Evolutionary conservation across 2,329 filamentous ascomycete species (phyloP).

Genomic region (Talaromyces piceae): DNA sequence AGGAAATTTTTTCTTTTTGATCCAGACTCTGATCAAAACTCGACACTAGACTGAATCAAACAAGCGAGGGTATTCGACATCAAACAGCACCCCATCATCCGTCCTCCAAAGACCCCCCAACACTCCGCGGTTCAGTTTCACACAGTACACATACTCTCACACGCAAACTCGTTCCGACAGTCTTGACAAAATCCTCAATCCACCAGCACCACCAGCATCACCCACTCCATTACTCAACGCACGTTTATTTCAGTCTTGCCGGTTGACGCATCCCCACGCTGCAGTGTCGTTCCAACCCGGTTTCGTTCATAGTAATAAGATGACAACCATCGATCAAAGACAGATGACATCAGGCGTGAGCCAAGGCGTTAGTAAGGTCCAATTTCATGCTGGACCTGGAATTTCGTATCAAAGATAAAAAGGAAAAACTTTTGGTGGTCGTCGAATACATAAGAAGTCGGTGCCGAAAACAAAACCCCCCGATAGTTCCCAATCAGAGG

Average conservation of each 20-base stretch:
- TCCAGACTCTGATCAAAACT: too few relatives aligned
- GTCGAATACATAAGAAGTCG: conserved; percentile 36
- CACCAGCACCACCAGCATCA: too few relatives aligned
- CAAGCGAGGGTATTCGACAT: too few relatives aligned
- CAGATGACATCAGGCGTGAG: conserved; percentile 2
- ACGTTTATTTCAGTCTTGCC: not conserved
- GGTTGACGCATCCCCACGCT: not conserved
- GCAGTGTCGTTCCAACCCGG: conserved; percentile 1
- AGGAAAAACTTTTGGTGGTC: conserved; percentile 16
- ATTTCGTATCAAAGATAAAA: conserved; percentile 29
- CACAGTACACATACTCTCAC: too few relatives aligned
- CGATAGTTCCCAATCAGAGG: not conserved
- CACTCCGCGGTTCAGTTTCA: not conserved
- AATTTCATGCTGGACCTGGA: conserved; percentile 20
- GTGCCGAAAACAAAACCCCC: not conserved
- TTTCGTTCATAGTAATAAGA: conserved; percentile 6
- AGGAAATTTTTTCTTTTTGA: too few relatives aligned
- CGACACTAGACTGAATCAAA: too few relatives aligned
- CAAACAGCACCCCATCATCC: not conserved
- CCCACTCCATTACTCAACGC: not conserved
- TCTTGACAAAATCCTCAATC: not conserved
- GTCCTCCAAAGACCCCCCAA: conserved; percentile 1
- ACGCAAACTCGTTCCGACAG: conserved; percentile 4
- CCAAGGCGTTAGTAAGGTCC: conserved; percentile 1
- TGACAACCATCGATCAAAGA: conserved; percentile 7